Base-by-base conservation (phyloP, 441 rosid species). In the Erysimum cheiri region DNA sequence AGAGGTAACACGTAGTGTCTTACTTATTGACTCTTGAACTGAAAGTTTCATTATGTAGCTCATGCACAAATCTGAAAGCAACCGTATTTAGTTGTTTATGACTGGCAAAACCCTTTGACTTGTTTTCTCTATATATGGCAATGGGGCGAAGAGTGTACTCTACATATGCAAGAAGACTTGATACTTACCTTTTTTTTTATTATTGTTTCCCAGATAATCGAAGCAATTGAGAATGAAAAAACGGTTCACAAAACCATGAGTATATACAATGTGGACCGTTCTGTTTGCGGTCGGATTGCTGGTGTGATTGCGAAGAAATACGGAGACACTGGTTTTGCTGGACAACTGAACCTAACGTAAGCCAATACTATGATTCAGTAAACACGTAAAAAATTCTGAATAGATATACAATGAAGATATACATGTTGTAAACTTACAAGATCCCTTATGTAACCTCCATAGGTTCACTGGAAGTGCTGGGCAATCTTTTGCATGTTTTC, bases 381-480 rank as follows among this genome's bases (percentile, higher is more conserved):
- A 46, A 67, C 44, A 7, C 36, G 28, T 15, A 37, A 40, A 59
- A 28, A 67, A 17, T 19, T 54, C 15, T 59, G 67, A 39, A 17
- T 32, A 52, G 4, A 61, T 47, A 64, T 50, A 36, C 36, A 59
- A 43, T 32, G 67, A 31, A 31, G 39, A 60, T 50, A 8, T 33
- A 48, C 58, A 67, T 43, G 39, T 32, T 53, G 7, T 28, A 64
- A 28, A 43, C 13, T 79, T 26, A 32, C 80, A 72, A 37, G 50
- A 52, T 53, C 69, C 62, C 37, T 63, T 68, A 17, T 75, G 50
- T 33, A 40, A 69, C 46, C 59, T 29, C 40, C 8, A 46, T 82
- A 95, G 99, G 76, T 92, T 90, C 82, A 72, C 40, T 47, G 98
- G 98, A 76, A 92, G 98, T 82, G 97, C 96, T 62, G 98, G 99